Evolutionary conservation across 2,329 filamentous ascomycete species (phyloP).

Genomic region (Colletotrichum australisinense): DNA sequence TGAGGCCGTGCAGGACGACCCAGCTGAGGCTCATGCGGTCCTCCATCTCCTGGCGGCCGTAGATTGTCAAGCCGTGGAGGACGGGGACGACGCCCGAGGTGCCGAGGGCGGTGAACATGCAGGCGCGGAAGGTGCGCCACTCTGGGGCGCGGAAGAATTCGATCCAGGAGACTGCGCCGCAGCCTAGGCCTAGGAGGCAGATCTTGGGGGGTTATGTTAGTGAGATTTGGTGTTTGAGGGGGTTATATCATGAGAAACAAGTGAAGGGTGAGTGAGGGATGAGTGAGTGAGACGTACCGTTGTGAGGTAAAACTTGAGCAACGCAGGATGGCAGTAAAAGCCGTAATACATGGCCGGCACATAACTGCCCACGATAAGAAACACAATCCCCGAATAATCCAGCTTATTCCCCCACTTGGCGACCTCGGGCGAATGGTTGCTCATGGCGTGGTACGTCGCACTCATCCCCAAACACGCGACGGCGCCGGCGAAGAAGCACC

Average conservation of each 20-base stretch:
- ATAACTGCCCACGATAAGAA: constrained; percentile 91
- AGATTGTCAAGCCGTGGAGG: constrained; percentile 77
- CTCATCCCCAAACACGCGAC: constrained; percentile 82
- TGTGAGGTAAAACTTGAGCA: constrained; percentile 79
- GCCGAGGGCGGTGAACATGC: constrained; percentile 91
- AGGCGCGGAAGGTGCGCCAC: constrained; percentile 86
- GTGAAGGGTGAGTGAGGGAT: constrained; percentile 41
- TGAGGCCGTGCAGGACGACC: constrained; percentile 80
- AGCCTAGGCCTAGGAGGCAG: constrained; percentile 79
- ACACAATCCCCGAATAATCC: constrained; percentile 94
- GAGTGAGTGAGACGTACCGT: constrained; percentile 66
- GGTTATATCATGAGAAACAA: neutral
- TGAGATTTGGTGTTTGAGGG: too few species aligned
- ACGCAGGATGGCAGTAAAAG: constrained; percentile 75
- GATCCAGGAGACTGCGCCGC: constrained; percentile 80
- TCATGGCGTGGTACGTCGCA: constrained; percentile 85
- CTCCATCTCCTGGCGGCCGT: constrained; percentile 74
- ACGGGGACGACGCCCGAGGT: constrained; percentile 86
- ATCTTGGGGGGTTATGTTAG: constrained; percentile 67
- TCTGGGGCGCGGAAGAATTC: constrained; percentile 85
- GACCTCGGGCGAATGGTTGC: constrained; percentile 84
- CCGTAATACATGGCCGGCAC: constrained; percentile 90
- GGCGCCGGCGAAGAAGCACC: constrained; percentile 83
- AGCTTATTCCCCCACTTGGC: constrained; percentile 90
- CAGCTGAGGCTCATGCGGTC: constrained; percentile 83